Conservation (phyloP, 352 stramenopile genomes). For the Phytophthora quininea region DNA sequence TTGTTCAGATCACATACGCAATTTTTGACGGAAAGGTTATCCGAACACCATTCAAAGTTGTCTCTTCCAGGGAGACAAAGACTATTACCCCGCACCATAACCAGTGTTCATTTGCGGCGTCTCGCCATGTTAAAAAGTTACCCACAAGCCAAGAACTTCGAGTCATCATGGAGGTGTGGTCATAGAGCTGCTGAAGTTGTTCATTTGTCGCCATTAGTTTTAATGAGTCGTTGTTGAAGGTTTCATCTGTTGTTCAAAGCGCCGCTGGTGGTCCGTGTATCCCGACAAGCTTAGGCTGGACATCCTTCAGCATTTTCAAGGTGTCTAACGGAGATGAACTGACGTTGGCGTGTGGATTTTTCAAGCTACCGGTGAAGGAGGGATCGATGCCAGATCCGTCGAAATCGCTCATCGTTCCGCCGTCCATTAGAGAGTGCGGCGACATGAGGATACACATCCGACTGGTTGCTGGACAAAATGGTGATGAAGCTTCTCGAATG, state of each 20-base stretch:
- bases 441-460: constrained; percentile 42
- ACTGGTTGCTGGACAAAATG: constrained; percentile 34
- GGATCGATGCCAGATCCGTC: constrained; percentile 49
- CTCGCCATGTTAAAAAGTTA: constrained; percentile 42
- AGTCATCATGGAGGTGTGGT: constrained; percentile 49
- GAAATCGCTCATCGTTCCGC: constrained; percentile 29
- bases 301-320: constrained; percentile 43
- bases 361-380: constrained; percentile 49
- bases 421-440: constrained; percentile 12
- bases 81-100: constrained; percentile 29
- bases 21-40: constrained; percentile 46
- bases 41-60: constrained; percentile 50
- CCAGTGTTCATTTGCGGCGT: constrained; percentile 39
- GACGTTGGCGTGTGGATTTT: constrained; percentile 29
- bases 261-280: constrained; percentile 1
- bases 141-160: constrained; percentile 28
- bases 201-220: neutral
- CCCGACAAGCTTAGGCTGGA: constrained; percentile 51
- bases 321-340: constrained; percentile 9
- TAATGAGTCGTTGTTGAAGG: constrained; percentile 15
- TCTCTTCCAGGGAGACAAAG: constrained; percentile 39
- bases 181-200: neutral
- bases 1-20: constrained; percentile 54
- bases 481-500: constrained; percentile 34
- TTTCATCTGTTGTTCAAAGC: constrained; percentile 22